phyloP scores from a whole-genome alignment of 2,329 filamentous ascomycete species.

The Diplodia mutila region DNA sequence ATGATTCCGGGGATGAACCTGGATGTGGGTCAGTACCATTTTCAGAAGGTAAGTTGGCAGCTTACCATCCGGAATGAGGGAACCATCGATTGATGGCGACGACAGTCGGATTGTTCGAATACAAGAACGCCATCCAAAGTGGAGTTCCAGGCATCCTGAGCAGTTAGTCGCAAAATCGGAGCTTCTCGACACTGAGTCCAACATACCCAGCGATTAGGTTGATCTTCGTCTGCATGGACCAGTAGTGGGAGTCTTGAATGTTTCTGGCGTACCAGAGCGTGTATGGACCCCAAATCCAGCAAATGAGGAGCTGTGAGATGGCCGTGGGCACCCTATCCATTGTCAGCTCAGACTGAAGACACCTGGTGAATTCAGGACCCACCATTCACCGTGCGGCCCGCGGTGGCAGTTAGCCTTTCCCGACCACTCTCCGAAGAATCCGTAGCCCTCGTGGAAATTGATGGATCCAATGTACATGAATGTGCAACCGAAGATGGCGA shows the following conservation, averaged over 20 bases:
- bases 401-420: slow-evolving; percentile 15
- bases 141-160: slow-evolving; percentile 66
- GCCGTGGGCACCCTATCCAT: slow-evolving; percentile 61
- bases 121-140: slow-evolving; percentile 65
- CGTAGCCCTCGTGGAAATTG: slow-evolving; percentile 22
- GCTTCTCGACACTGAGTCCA: neutral
- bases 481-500: neutral
- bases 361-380: neutral
- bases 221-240: slow-evolving; percentile 65
- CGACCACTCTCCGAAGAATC: slow-evolving; percentile 20
- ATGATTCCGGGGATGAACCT: slow-evolving; percentile 62
- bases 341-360: neutral
- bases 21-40: neutral
- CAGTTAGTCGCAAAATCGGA: neutral
- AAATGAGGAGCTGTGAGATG: slow-evolving; percentile 67
- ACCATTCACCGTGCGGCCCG: slow-evolving; percentile 23
- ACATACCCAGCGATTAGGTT: slow-evolving; percentile 50
- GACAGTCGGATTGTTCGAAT: slow-evolving; percentile 58
- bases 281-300: slow-evolving; percentile 64
- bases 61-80: slow-evolving; percentile 66
- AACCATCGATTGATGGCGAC: slow-evolving; percentile 58
- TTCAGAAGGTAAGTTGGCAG: neutral
- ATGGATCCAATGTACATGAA: slow-evolving; percentile 15
- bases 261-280: slow-evolving; percentile 64
- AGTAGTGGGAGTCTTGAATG: slow-evolving; percentile 68